phyloP scores from a whole-genome alignment of 495 filamentous ascomycete genomes.

The Aspergillus nidulans region DNA sequence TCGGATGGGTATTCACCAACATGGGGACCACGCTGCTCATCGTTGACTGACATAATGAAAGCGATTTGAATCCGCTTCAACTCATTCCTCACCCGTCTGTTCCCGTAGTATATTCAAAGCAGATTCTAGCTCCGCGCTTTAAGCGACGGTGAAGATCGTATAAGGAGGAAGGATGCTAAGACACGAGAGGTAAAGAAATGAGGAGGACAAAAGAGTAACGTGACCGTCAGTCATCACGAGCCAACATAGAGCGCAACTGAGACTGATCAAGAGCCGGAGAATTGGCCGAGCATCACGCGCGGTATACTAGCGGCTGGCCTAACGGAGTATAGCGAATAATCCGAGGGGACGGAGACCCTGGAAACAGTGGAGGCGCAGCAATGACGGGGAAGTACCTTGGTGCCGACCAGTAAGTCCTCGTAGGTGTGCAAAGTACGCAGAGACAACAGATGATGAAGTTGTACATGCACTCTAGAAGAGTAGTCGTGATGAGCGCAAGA shows the following conservation, averaged over 20 bases:
- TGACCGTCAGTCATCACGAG: constrained; percentile 16
- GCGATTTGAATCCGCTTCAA: background rate
- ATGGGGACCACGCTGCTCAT: constrained; percentile 8
- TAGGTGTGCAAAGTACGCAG: background rate
- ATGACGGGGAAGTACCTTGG: background rate
- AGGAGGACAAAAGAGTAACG: background rate
- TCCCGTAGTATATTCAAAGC: constrained; percentile 2
- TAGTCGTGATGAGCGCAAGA: background rate
- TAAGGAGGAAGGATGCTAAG: background rate
- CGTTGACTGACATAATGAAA: constrained; percentile 16
- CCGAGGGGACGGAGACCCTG: background rate
- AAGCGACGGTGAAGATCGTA: background rate
- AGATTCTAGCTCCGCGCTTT: background rate
- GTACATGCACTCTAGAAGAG: background rate
- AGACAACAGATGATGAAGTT: background rate
- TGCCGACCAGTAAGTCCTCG: background rate
- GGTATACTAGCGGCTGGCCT: constrained; percentile 11
- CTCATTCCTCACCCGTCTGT: background rate
- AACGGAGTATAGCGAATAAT: constrained; percentile 5
- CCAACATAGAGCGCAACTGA: background rate
- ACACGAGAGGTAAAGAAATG: constrained; percentile 2
- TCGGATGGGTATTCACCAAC: constrained; percentile 21
- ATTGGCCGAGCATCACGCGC: constrained; percentile 16
- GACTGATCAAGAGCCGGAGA: constrained; percentile 4
- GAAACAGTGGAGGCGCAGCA: background rate